phyloP scores from a whole-genome alignment of 177 flowering plant genomes.

The Vitis hybrid region DNA sequence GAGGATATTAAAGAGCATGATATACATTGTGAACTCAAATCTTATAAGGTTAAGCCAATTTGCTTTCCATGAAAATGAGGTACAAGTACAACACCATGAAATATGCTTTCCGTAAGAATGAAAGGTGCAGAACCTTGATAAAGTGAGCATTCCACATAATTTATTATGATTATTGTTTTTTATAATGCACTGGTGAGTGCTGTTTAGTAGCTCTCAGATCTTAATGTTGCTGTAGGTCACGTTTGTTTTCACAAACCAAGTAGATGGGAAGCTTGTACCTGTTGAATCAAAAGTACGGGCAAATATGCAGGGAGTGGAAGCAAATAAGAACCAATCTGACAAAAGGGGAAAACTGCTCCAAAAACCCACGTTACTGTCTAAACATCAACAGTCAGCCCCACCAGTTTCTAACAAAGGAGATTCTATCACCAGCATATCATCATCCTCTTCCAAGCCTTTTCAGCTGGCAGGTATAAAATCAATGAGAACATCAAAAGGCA shows the following conservation, averaged over 20 bases:
- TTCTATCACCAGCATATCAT: constrained; percentile 11
- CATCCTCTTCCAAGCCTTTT: constrained; percentile 24
- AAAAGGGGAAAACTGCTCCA: constrained; percentile 16
- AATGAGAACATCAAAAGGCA: constrained; percentile 31
- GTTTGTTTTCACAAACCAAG: constrained; percentile 94
- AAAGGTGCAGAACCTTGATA: too few relatives aligned
- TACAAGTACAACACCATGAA: too few relatives aligned
- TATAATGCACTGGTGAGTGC: too few relatives aligned
- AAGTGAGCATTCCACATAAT: too few relatives aligned
- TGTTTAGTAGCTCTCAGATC: too few relatives aligned
- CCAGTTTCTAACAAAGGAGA: constrained; percentile 24
- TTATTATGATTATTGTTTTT: too few relatives aligned
- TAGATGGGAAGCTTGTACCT: constrained; percentile 90
- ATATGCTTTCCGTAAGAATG: too few relatives aligned
- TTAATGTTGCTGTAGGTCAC: constrained; percentile 57
- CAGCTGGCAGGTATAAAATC: constrained; percentile 22
- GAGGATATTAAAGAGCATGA: too few relatives aligned
- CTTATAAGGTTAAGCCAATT: too few relatives aligned
- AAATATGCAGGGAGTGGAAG: constrained; percentile 23
- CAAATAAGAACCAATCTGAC: constrained; percentile 10
- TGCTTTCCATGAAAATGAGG: too few relatives aligned
- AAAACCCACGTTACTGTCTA: constrained; percentile 18
- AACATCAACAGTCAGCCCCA: constrained; percentile 23
- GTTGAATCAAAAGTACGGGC: constrained; percentile 52
- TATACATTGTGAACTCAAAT: too few relatives aligned